Base-by-base conservation (phyloP, 306 rosid species). In the Boehmeria nivea region DNA sequence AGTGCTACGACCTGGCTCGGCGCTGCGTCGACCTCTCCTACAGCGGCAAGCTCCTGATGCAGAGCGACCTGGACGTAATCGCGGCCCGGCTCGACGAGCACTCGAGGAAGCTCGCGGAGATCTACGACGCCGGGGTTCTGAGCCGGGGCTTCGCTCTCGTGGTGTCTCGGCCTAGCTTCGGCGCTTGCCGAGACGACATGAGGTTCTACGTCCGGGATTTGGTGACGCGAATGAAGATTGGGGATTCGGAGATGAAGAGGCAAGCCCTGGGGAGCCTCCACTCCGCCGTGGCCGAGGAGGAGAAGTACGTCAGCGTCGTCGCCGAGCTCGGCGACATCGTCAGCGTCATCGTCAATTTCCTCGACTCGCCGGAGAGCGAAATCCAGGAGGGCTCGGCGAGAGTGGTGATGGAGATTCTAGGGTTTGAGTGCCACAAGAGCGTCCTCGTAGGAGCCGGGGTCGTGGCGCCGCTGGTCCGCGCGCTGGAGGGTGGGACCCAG, bases 41-140 rank as follows among this genome's bases (percentile, higher is more conserved):
- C 68, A 78, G 89, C 34, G 97, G 97, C 51, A 89, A 89, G 86
- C 93, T 89, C 13, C 68, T 89, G 73, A 89, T 89, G 97, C 97
- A 85, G 77, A 85, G 95, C 68, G 97, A 89, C 60, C 76, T 89
- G 77, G 91, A 85, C 57, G 77, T 76, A 31, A 61, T 78, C 27
- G 70, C 70, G 34, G 72, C 84, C 24, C 83, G 75, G 46, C 46
- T 89, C 60, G 78, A 79, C 31, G 54, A 58, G 54, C 91, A 89
- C 58, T 75, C 64, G 31, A 72, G 53, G 73, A 81, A 59, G 51
- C 72, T 89, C 1, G 66, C 77, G 2, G 89, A 76, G 26, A 57
- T 89, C 27, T 79, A 78, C 61, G 63, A 70, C 34, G 65, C 80
- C 9, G 82, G 82, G 3, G 54, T 74, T 56, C 46, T 81, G 57